Evolutionary conservation across 164 flowering plant genomes (phyloP).

Genomic region (Liriodendron chinense): DNA sequence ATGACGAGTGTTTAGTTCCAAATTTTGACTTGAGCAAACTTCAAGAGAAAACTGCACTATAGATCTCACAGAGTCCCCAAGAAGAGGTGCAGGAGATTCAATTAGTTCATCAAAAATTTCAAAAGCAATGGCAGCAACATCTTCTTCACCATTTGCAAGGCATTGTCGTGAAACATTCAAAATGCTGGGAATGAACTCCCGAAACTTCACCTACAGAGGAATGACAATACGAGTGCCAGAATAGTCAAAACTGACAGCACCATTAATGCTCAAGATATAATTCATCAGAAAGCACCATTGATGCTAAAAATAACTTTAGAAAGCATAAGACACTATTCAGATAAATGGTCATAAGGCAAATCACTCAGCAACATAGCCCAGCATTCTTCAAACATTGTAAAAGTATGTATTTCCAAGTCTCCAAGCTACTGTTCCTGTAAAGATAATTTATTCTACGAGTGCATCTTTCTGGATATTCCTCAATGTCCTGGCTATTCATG

Average conservation of each 20-base stretch:
- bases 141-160: constrained; percentile 41
- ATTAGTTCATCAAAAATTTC: constrained; percentile 97
- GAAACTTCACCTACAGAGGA: constrained; percentile 64
- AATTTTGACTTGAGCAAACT: constrained; percentile 78
- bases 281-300: not conserved
- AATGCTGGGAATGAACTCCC: constrained; percentile 92
- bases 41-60: constrained; percentile 97
- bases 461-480: too few relatives aligned
- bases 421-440: too few relatives aligned
- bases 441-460: too few relatives aligned
- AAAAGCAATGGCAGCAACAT: constrained; percentile 88
- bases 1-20: constrained; percentile 84
- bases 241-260: not conserved
- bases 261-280: not conserved
- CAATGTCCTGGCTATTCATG: too few relatives aligned
- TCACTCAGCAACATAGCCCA: not conserved
- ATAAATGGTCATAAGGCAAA: too few relatives aligned
- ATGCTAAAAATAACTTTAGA: too few relatives aligned
- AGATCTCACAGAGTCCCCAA: constrained; percentile 87
- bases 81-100: constrained; percentile 97
- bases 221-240: not conserved
- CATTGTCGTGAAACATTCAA: constrained; percentile 44
- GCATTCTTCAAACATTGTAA: too few relatives aligned
- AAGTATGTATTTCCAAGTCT: too few relatives aligned
- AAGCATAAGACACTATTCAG: too few relatives aligned